phyloP scores from a whole-genome alignment of 345 rosid species.

The Rubroshorea leprosula region DNA sequence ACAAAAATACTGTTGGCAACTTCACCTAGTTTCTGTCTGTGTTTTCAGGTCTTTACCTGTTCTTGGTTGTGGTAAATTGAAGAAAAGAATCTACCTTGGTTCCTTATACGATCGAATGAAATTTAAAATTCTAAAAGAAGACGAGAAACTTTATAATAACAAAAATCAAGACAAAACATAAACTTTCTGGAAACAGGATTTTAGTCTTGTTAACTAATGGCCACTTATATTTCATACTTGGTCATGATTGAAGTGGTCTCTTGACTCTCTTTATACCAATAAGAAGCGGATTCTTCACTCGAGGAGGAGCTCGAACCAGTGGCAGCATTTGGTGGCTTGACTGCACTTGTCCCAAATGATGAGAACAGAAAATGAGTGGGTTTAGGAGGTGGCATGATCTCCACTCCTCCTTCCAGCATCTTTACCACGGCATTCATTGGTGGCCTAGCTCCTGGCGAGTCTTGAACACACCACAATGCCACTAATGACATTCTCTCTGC shows the following conservation, averaged over 20 bases:
- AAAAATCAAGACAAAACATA: too few species aligned
- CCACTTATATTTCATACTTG: neutral
- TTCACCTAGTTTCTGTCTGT: too few species aligned
- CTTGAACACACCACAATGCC: slow-evolving; percentile 25
- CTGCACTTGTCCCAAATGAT: neutral
- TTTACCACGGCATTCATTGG: slow-evolving; percentile 29
- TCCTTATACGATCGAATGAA: too few species aligned
- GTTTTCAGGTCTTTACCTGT: too few species aligned
- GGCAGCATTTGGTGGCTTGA: neutral
- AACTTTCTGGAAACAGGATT: too few species aligned
- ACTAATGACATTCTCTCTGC: slow-evolving; percentile 22
- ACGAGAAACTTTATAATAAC: too few species aligned
- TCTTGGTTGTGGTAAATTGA: too few species aligned
- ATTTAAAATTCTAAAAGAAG: too few species aligned
- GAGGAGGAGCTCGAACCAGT: neutral
- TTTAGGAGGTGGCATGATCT: slow-evolving; percentile 12
- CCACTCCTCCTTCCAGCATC: slow-evolving; percentile 29
- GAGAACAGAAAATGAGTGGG: slow-evolving; percentile 21
- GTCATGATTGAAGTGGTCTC: neutral
- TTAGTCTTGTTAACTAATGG: too few species aligned
- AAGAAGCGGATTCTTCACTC: neutral
- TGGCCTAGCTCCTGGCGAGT: slow-evolving; percentile 25
- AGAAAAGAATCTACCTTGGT: too few species aligned
- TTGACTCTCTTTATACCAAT: neutral
- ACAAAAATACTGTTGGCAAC: too few species aligned